Conservation (phyloP, 768 basidiomycete genomes). For the Roridomyces roridus region DNA sequence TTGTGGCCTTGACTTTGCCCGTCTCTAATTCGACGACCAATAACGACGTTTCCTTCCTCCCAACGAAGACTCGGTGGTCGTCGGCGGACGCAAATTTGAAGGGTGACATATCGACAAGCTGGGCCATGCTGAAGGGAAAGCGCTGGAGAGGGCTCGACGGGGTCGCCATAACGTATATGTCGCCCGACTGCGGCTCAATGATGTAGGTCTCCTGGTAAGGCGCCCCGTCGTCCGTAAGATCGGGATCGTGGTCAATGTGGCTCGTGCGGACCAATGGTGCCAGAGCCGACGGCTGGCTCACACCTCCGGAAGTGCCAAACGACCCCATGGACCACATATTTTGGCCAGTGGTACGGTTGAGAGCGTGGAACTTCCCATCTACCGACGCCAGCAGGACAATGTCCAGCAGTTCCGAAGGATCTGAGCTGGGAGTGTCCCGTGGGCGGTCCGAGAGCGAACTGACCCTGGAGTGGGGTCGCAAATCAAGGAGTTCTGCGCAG, state of each 20-base stretch:
- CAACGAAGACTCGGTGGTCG: conserved; percentile 81
- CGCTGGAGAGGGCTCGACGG: conserved; percentile 78
- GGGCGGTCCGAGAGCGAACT: conserved; percentile 35
- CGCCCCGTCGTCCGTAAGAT: no score
- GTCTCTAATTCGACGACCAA: conserved; percentile 79
- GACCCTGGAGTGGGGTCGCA: conserved; percentile 31
- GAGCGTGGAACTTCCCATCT: conserved; percentile 93
- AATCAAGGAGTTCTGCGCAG: conserved; percentile 38
- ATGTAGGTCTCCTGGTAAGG: conserved; percentile 83
- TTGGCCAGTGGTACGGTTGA: conserved; percentile 85
- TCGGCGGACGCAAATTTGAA: conserved; percentile 73
- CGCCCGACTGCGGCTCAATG: conserved; percentile 93
- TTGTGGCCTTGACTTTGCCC: conserved; percentile 75
- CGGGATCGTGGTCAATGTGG: no score
- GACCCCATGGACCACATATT: conserved; percentile 94
- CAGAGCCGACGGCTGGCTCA: conserved; percentile 58
- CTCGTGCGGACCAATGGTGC: conserved; percentile 77
- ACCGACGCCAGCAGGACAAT: conserved; percentile 91
- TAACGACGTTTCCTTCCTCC: conserved; percentile 87
- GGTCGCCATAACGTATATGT: conserved; percentile 85
- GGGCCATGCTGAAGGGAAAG: conserved; percentile 90
- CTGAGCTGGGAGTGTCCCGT: conserved; percentile 18
- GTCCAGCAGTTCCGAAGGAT: conserved; percentile 68
- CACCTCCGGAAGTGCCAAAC: no score
- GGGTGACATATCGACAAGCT: conserved; percentile 91